These are phyloP conservation scores for Papiliotrema nemorosa DNA, from an alignment of 1,284 basidiomycete genomes.

Conservation along the genomic window DNA sequence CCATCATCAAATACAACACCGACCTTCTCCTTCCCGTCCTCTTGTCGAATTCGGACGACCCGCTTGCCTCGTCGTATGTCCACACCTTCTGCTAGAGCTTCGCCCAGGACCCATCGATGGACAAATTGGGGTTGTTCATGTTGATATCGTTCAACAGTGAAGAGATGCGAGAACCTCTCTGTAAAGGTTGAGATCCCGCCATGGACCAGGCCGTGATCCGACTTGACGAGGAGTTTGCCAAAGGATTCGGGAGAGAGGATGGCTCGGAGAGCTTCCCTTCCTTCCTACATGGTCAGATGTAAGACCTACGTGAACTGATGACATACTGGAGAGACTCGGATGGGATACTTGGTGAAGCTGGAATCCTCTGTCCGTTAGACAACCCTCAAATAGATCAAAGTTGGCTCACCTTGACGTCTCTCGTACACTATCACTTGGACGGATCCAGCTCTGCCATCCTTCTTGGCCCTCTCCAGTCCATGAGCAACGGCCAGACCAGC, in stretches of 20 bases:
- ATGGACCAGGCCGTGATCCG: conserved; percentile 18
- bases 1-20: conserved; percentile 12
- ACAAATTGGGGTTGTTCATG: conserved; percentile 13
- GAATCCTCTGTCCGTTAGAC: conserved; percentile 4
- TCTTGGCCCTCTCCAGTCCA: conserved; percentile 8
- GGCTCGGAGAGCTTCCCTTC: conserved; percentile 5
- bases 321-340: conserved; percentile 10
- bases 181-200: conserved; percentile 12
- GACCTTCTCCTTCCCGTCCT: conserved; percentile 1
- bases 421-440: conserved; percentile 8
- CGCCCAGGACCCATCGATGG: conserved; percentile 16
- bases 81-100: conserved; percentile 6
- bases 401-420: not conserved
- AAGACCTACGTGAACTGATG: not conserved
- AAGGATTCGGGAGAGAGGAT: conserved; percentile 61
- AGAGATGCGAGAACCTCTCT: conserved; percentile 2
- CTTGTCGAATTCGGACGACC: conserved; percentile 5
- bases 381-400: not conserved
- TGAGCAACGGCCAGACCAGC: conserved; percentile 14
- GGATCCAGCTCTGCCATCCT: not conserved
- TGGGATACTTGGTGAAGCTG: conserved; percentile 9
- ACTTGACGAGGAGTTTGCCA: conserved; percentile 52
- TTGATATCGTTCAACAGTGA: conserved; percentile 6
- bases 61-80: conserved; percentile 5
- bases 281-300: conserved; percentile 7